phyloP scores from a whole-genome alignment of 2,329 filamentous ascomycete genomes.

The Pseudogymnoascus sp. region DNA sequence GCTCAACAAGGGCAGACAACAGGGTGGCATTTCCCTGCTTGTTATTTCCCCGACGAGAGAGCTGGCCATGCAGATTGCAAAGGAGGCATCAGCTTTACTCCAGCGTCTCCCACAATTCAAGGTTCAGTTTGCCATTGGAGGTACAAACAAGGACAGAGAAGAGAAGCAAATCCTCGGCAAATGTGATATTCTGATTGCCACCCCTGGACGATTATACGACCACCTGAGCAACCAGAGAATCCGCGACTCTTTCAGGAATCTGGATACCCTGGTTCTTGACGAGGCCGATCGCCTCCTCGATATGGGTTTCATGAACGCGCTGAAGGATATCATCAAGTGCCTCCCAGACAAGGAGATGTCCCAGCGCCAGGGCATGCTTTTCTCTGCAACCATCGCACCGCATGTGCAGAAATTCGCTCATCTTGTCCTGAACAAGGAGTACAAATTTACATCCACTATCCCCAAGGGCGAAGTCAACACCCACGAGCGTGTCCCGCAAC shows the following conservation, averaged over 20 bases:
- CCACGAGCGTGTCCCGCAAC: slow-evolving; percentile 77
- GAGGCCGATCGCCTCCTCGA: slow-evolving; percentile 98
- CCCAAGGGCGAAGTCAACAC: slow-evolving; percentile 73
- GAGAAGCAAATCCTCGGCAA: slow-evolving; percentile 56
- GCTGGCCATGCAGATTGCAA: slow-evolving; percentile 71
- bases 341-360: slow-evolving; percentile 59
- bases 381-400: slow-evolving; percentile 84
- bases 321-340: slow-evolving; percentile 50
- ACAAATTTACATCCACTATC: slow-evolving; percentile 89
- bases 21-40: slow-evolving; percentile 58
- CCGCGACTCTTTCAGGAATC: slow-evolving; percentile 40
- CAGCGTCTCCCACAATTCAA: slow-evolving; percentile 31
- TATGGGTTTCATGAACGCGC: slow-evolving; percentile 69
- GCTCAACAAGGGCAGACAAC: slow-evolving; percentile 36
- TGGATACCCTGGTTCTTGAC: slow-evolving; percentile 89
- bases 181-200: slow-evolving; percentile 85
- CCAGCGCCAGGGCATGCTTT: slow-evolving; percentile 84
- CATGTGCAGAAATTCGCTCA: slow-evolving; percentile 73
- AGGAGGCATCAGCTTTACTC: slow-evolving; percentile 53
- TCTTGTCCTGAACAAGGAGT: slow-evolving; percentile 71
- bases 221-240: slow-evolving; percentile 53
- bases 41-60: slow-evolving; percentile 75
- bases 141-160: slow-evolving; percentile 68
- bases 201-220: slow-evolving; percentile 79
- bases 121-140: slow-evolving; percentile 79